Percentiles rank a stretch among this genome's conserved stretches.
Conservation (phyloP, 306 rosid genomes). For the Quercus mongolica region DNA sequence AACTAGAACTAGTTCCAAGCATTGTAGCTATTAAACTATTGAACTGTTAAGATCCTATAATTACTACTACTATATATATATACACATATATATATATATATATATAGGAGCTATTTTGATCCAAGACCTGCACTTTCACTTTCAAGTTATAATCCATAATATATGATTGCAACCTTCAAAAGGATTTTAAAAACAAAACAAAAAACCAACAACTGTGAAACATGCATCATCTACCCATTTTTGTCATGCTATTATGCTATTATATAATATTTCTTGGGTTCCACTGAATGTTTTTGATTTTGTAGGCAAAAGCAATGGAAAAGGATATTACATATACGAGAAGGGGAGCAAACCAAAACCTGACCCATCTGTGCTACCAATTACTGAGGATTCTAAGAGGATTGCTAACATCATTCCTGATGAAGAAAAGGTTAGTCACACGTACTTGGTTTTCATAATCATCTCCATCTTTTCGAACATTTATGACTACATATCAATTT, state of each 20-base stretch:
- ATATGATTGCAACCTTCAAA: no score
- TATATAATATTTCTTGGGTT: no score
- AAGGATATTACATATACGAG: slow-evolving; percentile 71
- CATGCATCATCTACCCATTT: slow-evolving; percentile 1
- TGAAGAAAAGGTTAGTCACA: slow-evolving; percentile 55
- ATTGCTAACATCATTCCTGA: slow-evolving; percentile 58
- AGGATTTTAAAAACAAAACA: no score
- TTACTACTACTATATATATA: no score
- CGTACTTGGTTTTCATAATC: not conserved
- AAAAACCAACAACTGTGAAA: no score
- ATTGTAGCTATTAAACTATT: no score
- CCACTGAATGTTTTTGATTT: not conserved
- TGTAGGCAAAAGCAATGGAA: slow-evolving; percentile 85
- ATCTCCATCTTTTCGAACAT: slow-evolving; percentile 3
- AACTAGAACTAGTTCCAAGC: no score
- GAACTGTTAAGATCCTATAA: no score
- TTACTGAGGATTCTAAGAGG: slow-evolving; percentile 70
- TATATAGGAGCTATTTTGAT: not conserved
- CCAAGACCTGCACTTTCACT: no score
- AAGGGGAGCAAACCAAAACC: slow-evolving; percentile 90
- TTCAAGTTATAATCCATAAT: no score
- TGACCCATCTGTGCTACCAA: slow-evolving; percentile 61
- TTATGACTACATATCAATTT: no score
- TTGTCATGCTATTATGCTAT: not conserved
- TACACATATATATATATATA: no score